These are phyloP conservation scores for Phascolomyces articulosus DNA, from an alignment of 371 early-diverging fungal species.

Conservation along the genomic window DNA sequence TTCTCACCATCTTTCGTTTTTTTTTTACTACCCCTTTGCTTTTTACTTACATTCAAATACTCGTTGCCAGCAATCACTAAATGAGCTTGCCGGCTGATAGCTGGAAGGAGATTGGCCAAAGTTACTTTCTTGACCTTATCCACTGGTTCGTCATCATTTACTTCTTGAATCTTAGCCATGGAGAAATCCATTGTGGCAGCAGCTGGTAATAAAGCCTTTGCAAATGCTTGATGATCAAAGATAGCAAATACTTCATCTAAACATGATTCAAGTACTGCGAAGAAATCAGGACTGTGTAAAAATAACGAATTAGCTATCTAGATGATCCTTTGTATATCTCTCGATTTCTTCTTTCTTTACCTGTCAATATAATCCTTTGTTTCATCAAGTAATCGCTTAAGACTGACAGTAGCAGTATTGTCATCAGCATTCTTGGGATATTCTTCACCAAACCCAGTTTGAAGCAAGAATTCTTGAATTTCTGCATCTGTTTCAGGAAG, in stretches of 20 bases:
- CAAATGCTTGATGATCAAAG: slow-evolving; percentile 49
- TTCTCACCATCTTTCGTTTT: not conserved
- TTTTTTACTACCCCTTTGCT: not conserved
- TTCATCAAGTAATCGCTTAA: slow-evolving; percentile 75
- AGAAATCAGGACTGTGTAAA: slow-evolving; percentile 61
- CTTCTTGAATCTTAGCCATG: slow-evolving; percentile 28
- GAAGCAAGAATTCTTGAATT: slow-evolving; percentile 62
- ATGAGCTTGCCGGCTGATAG: slow-evolving; percentile 78
- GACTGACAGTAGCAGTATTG: slow-evolving; percentile 34
- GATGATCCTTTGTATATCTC: not conserved
- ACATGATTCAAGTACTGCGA: slow-evolving; percentile 48
- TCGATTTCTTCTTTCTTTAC: slow-evolving; percentile 29
- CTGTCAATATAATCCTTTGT: slow-evolving; percentile 82
- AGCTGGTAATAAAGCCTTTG: slow-evolving; percentile 26
- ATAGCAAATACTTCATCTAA: slow-evolving; percentile 66
- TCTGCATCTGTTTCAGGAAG: slow-evolving; percentile 70
- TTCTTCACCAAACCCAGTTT: slow-evolving; percentile 52
- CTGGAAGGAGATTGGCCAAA: slow-evolving; percentile 78
- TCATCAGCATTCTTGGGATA: slow-evolving; percentile 23
- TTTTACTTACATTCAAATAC: slow-evolving; percentile 69
- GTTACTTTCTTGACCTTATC: slow-evolving; percentile 55
- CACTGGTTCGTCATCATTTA: slow-evolving; percentile 21
- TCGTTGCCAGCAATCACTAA: slow-evolving; percentile 83
- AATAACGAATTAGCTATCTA: not conserved
- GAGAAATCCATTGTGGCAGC: slow-evolving; percentile 16